Base-by-base conservation (phyloP, 805 yeast genomes). In the Yarrowia sp. region DNA sequence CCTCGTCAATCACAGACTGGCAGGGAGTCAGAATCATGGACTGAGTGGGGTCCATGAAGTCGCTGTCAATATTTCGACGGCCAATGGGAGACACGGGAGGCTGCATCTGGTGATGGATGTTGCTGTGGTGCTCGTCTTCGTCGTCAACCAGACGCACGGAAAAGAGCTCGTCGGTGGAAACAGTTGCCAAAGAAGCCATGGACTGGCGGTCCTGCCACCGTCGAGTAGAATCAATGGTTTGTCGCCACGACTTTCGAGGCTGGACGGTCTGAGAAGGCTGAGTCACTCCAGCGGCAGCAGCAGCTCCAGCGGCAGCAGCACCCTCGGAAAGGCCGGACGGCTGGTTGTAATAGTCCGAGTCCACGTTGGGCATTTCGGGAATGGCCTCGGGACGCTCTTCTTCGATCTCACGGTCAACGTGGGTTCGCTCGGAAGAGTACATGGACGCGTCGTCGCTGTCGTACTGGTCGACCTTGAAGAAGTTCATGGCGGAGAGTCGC, bases 161-260 rank as follows among this genome's bases (percentile, higher is more conserved):
- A 71, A 91, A 81, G 52, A 92, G 81, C 72, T 90, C 93, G 59
- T 87, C 90, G 0, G 97, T 90, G 33, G 92, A 86, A 35, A 92
- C 92, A 0, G 97, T 91, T 28, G 91, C 92, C 65, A 88, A 71
- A 0, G 97, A 89, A 40, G 82, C 83, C 65, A 84, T 79, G 10
- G 96, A 87, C 36, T 83, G 85, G 73, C 93, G 83, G 51, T 83
- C 79, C 68, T 79, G 78, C 79, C 81, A 77, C 44, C 74, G 66
- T 38, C 73, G 69, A 44, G 73, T 73, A 26, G 73, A 70, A 17
- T 72, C 70, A 68, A 77, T 72, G 5, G 78, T 76, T 67, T 75
- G 77, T 71, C 92, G 79, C 92, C 92, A 88, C 5, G 87, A 87
- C 71, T 76, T 82, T 71, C 82, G 69, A 8, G 78, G 78, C 61